These are phyloP conservation scores for Termitomyces bulborhizus DNA, from an alignment of 768 basidiomycete species.

Conservation along the genomic window DNA sequence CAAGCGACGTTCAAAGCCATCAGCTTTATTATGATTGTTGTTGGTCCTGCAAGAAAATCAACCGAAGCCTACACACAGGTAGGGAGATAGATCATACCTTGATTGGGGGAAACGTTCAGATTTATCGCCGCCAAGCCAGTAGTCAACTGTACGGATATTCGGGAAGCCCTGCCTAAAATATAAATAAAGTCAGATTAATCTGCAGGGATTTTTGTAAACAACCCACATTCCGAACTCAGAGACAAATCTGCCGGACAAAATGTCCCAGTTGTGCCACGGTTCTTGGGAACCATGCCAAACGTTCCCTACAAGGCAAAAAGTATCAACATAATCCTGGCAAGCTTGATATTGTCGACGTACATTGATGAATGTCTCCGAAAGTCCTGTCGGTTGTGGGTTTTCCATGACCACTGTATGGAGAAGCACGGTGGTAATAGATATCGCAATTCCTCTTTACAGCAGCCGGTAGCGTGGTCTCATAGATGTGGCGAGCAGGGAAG, in stretches of 20 bases:
- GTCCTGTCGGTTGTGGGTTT: constrained; percentile 65
- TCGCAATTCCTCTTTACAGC: constrained; percentile 60
- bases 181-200: neutral
- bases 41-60: constrained; percentile 38
- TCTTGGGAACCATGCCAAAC: constrained; percentile 95
- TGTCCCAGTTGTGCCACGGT: constrained; percentile 93
- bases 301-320: constrained; percentile 48
- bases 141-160: constrained; percentile 80
- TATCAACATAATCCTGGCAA: neutral
- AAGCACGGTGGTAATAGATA: constrained; percentile 78
- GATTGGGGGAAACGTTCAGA: constrained; percentile 86
- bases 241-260: constrained; percentile 84
- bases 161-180: constrained; percentile 77
- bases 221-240: constrained; percentile 90
- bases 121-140: constrained; percentile 76
- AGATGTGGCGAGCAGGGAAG: constrained; percentile 88
- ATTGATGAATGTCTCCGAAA: constrained; percentile 89
- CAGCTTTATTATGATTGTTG: constrained; percentile 89
- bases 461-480: constrained; percentile 77
- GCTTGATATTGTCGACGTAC: constrained; percentile 33
- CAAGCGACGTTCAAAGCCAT: constrained; percentile 75
- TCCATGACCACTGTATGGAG: constrained; percentile 82
- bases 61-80: neutral
- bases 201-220: neutral
- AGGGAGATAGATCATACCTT: constrained; percentile 34